Evolutionary conservation across 805 yeast genomes (phyloP).

Genomic region (Candida chilensis): DNA sequence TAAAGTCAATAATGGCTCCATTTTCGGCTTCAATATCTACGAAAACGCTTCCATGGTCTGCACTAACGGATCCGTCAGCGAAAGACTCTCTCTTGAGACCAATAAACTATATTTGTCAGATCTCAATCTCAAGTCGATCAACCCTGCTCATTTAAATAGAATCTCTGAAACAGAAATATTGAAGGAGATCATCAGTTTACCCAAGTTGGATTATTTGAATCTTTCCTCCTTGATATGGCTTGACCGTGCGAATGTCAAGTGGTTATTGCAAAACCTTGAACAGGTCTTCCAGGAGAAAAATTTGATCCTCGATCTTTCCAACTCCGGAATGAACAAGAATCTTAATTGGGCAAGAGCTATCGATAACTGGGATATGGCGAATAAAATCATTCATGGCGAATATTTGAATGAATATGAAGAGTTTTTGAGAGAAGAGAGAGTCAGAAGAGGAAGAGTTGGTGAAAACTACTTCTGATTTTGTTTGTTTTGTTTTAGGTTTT

Average conservation of each 20-base stretch:
- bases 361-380: slow-evolving; percentile 13
- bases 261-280: slow-evolving; percentile 21
- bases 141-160: slow-evolving; percentile 16
- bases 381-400: slow-evolving; percentile 20
- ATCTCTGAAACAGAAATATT: slow-evolving; percentile 23
- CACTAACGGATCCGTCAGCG: slow-evolving; percentile 14
- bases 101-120: slow-evolving; percentile 28
- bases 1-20: slow-evolving; percentile 3
- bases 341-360: slow-evolving; percentile 32
- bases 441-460: slow-evolving; percentile 30
- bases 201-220: slow-evolving; percentile 23
- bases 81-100: too few relatives aligned
- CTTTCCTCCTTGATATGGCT: slow-evolving; percentile 40
- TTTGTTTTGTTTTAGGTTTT: too few relatives aligned
- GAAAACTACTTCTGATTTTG: slow-evolving; percentile 22
- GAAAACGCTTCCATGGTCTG: slow-evolving; percentile 4
- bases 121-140: slow-evolving; percentile 27
- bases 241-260: slow-evolving; percentile 23
- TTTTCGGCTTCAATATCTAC: slow-evolving; percentile 6
- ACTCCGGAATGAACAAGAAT: slow-evolving; percentile 40
- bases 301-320: slow-evolving; percentile 25
- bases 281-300: slow-evolving; percentile 7
- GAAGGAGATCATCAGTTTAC: slow-evolving; percentile 14
- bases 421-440: slow-evolving; percentile 18
- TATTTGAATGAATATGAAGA: slow-evolving; percentile 19